Percentiles rank a stretch among this genome's conserved stretches.
These are phyloP conservation scores for Leptographium wingfieldii DNA, from an alignment of 2,329 filamentous ascomycete species.

Conservation along the genomic window DNA sequence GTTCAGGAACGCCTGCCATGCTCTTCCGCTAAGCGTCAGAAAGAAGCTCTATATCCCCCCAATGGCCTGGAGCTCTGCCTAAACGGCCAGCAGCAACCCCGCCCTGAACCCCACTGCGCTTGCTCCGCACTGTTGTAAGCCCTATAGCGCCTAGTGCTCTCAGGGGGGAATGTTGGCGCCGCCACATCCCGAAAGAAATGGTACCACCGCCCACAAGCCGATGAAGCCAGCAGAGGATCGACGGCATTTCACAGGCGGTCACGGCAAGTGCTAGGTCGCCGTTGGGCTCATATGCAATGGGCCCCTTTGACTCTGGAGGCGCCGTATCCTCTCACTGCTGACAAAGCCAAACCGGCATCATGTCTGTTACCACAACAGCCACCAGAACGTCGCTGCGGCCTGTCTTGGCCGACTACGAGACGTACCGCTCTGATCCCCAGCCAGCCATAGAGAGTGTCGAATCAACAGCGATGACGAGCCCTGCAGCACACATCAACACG, in stretches of 20 bases:
- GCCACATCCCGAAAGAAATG: background rate
- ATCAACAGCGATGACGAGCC: conserved; percentile 5
- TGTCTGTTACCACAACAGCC: background rate
- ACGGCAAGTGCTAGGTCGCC: too few species aligned
- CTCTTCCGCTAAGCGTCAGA: background rate
- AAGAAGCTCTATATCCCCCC: background rate
- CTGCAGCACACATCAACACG: conserved; percentile 7
- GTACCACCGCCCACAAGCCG: background rate
- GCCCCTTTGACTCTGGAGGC: too few species aligned
- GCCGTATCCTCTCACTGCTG: too few species aligned
- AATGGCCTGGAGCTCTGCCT: background rate
- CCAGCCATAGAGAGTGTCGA: background rate
- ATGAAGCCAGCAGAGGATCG: background rate
- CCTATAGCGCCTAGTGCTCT: background rate
- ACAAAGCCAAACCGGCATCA: conserved; percentile 7
- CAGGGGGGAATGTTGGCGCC: background rate
- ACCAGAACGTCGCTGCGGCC: background rate
- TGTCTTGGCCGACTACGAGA: conserved; percentile 18
- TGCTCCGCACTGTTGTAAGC: background rate
- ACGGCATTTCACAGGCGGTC: too few species aligned
- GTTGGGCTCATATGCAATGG: too few species aligned
- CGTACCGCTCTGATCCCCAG: conserved; percentile 2
- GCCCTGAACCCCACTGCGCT: background rate
- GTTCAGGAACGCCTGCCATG: background rate
- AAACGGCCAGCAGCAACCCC: background rate